These are phyloP conservation scores for Phialophora tarda DNA, from an alignment of 2,329 filamentous ascomycete species.

Conservation along the genomic window DNA sequence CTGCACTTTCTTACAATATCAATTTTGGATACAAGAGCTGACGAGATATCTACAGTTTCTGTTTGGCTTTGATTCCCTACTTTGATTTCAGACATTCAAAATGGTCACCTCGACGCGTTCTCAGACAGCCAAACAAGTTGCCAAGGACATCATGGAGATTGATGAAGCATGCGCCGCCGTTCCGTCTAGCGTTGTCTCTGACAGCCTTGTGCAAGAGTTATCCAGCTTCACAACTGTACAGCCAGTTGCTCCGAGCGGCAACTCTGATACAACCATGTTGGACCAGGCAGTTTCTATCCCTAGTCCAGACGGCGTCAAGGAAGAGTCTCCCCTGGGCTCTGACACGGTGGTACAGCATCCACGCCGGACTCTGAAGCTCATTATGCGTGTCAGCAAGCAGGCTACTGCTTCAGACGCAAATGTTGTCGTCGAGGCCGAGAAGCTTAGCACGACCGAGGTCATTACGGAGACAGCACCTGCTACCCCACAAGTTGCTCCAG, in stretches of 20 bases:
- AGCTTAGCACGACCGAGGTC: neutral
- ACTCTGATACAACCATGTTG: neutral
- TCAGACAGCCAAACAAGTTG: neutral
- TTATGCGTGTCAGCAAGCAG: neutral
- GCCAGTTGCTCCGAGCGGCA: neutral
- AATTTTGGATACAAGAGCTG: neutral
- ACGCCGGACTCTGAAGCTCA: neutral
- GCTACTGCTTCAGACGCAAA: neutral
- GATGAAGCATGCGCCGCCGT: slow-evolving; percentile 14
- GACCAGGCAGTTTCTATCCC: neutral
- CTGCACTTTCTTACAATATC: neutral
- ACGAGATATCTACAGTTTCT: slow-evolving; percentile 3
- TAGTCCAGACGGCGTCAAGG: neutral
- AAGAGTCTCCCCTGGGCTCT: neutral
- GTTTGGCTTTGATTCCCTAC: neutral
- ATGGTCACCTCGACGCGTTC: slow-evolving; percentile 25
- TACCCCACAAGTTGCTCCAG: neutral
- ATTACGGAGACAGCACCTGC: neutral
- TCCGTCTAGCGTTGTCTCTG: neutral
- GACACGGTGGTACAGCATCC: neutral
- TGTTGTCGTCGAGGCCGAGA: neutral
- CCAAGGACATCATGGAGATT: slow-evolving; percentile 2
- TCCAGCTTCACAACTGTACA: neutral
- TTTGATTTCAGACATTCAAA: slow-evolving; percentile 3
- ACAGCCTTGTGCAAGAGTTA: neutral